Base-by-base conservation (phyloP, 163 green algal genomes). In the Prototheca wickerhamii region DNA sequence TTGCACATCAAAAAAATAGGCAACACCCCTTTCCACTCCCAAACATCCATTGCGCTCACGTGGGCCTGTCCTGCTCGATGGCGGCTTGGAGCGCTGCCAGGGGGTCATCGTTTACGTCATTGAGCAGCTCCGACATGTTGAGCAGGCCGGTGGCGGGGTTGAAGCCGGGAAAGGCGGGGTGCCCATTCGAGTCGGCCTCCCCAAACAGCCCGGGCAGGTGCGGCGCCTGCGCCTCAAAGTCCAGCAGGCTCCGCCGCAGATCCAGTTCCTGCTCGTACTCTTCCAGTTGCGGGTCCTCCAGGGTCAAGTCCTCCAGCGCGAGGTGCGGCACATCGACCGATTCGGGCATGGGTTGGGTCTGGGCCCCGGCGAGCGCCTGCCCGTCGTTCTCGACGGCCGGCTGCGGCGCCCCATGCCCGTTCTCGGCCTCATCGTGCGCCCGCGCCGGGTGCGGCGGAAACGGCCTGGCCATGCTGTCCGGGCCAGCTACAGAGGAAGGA, bases 401-500 rank as follows among this genome's bases (percentile, higher is more conserved):
- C 51, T 56, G 18, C 52, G 43, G 61, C 54, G 25, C 32, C 5
- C 25, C 46, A 30, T 46, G 31, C 56, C 23, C 26, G n/a, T 30
- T 31, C 43, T 23, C 43, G 23, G 23, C 67, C 42, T 58, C 37
- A 57, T 35, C 28, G 7, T 37, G 2, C 23, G 35, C 23, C 2
- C 51, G 23, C 69, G 37, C 0, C 6, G 28, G 29, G 30, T 12
- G 46, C 46, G 20, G 6, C 46, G 46, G 46, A 12, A 54, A 18
- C 46, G 20, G 46, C 46, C 18, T 12, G 15, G 46, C 15, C 46
- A 54, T 68, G 60, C 40, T 5, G 18, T 8, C n/a, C 53, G 52
- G 5, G 43, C 21, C 42, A 68, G 18, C 58, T 59, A 55, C 84
- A 90, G 32, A 90, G 66, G 35, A 70, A 42, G 4, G 87, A 57